phyloP scores from a whole-genome alignment of 306 rosid genomes.

The Rosa persica region DNA sequence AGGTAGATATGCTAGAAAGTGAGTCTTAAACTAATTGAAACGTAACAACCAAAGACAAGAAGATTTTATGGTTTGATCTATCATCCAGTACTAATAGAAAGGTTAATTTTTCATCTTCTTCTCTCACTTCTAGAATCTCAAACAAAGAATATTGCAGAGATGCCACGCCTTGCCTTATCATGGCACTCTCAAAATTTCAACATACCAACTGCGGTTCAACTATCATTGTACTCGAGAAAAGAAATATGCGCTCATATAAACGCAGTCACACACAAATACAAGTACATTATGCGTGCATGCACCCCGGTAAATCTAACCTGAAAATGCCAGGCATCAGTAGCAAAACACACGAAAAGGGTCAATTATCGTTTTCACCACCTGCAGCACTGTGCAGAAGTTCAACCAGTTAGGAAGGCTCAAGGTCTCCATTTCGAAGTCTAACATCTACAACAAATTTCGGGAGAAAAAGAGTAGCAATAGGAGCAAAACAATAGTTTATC shows the following conservation, averaged over 20 bases:
- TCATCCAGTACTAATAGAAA: not conserved
- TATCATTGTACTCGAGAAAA: not conserved
- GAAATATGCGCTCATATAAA: too few species aligned
- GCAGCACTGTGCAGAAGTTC: not conserved
- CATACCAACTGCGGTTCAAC: not conserved
- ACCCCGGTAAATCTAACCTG: not conserved
- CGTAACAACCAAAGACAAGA: conserved; percentile 8
- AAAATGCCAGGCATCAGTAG: not conserved
- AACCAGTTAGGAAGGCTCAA: not conserved
- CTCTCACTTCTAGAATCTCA: not conserved
- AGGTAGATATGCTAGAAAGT: conserved; percentile 1
- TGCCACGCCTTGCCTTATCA: not conserved
- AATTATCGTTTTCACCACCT: not conserved
- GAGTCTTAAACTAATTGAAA: conserved; percentile 35
- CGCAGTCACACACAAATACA: not conserved
- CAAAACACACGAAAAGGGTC: not conserved
- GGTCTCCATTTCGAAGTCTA: not conserved
- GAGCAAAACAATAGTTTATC: not conserved
- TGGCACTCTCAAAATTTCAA: not conserved
- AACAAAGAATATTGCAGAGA: too few species aligned
- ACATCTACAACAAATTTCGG: not conserved
- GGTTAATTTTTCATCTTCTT: not conserved
- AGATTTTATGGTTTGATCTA: not conserved
- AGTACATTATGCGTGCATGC: not conserved
- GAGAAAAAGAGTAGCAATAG: not conserved